Evolutionary conservation across 176 grass and related monocot species (phyloP), one percentile per base, ranked within the genome.

Genomic region (Thinopyrum elongatum): DNA sequence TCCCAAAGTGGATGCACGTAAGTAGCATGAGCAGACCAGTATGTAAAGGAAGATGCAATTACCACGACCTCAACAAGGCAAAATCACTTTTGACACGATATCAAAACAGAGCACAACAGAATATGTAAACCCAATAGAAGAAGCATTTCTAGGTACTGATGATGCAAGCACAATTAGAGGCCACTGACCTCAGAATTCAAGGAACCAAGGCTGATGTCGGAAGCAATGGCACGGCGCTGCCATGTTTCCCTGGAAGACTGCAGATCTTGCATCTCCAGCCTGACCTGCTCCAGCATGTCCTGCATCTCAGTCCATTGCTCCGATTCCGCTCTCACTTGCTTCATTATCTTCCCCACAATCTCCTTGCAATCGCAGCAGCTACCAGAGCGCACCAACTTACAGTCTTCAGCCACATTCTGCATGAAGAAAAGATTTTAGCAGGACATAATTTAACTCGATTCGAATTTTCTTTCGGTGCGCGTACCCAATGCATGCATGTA

Each of bases 291-390:
- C 87, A 98, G 34, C 95, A 98, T 98, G 29, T 85, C 90, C 75
- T 98, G 95, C 95, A 98, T 95, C 74, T 98, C 91, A 33, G 78
- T 94, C 95, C 95, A 98, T 77, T 98, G 95, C 64, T 95, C 95
- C 1, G 91, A 89, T 73, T 98, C 95, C 2, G 88, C 69, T 53
- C 90, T 98, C 29, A 98, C 95, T 88, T 98, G 95, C 88, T 95
- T 88, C 93, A 95, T 86, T 90, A 98, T 95, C 63, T 78, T 93
- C 63, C 83, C 86, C 35, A 98, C 83, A 13, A 98, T 77, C 80
- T 92, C 87, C 78, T 89, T 89, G 91, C 93, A 98, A 70, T 90
- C 94, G 42, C 93, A 95, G 85, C 91, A 92, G 84, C 86, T 82
- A 86, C 64, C 84, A 14, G 79, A 63, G 35, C 80, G 70, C 76